Conservation (phyloP, 1,284 basidiomycete species). For the Apiotrichum laibachii region DNA sequence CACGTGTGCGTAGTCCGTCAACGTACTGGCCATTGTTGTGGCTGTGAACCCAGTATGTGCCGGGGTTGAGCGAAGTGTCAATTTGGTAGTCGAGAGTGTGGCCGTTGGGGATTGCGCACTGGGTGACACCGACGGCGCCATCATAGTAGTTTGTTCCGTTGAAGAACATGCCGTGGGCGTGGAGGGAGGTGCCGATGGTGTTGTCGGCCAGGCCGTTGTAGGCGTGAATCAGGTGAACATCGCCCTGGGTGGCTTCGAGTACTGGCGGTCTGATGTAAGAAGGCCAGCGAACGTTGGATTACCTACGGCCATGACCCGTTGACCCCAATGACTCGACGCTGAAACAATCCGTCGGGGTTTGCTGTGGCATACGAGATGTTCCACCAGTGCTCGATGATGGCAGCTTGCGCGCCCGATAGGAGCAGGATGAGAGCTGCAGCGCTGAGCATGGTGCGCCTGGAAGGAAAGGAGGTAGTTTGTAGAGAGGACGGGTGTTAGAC, state of each 20-base stretch:
- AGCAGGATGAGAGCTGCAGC: slow-evolving; percentile 2
- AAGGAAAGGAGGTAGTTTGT: background rate
- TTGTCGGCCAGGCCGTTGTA: slow-evolving; percentile 65
- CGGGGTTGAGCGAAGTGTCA: slow-evolving; percentile 59
- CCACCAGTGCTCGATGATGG: slow-evolving; percentile 50
- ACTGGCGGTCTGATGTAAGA: too few species aligned
- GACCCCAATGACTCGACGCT: slow-evolving; percentile 75
- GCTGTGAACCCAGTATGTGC: slow-evolving; percentile 85
- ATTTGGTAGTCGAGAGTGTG: slow-evolving; percentile 72
- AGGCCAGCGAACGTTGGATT: too few species aligned
- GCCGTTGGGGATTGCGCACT: slow-evolving; percentile 84
- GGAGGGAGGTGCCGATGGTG: slow-evolving; percentile 56
- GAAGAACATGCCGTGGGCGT: slow-evolving; percentile 93
- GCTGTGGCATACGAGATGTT: slow-evolving; percentile 50
- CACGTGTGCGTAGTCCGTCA: slow-evolving; percentile 50
- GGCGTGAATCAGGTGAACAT: slow-evolving; percentile 67
- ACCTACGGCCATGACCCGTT: slow-evolving; percentile 93
- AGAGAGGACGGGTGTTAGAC: too few species aligned
- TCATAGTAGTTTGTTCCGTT: slow-evolving; percentile 82
- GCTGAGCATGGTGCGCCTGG: background rate
- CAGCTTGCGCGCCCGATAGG: slow-evolving; percentile 31
- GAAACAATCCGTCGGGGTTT: slow-evolving; percentile 51
- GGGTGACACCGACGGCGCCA: slow-evolving; percentile 75
- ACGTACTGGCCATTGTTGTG: slow-evolving; percentile 73
- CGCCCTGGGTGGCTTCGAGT: slow-evolving; percentile 65